A percentile compares a stretch with the other conserved stretches of the same genome.
Evolutionary conservation across 208 protist species (phyloP).

Genomic region (Acanthamoeba royreba): DNA sequence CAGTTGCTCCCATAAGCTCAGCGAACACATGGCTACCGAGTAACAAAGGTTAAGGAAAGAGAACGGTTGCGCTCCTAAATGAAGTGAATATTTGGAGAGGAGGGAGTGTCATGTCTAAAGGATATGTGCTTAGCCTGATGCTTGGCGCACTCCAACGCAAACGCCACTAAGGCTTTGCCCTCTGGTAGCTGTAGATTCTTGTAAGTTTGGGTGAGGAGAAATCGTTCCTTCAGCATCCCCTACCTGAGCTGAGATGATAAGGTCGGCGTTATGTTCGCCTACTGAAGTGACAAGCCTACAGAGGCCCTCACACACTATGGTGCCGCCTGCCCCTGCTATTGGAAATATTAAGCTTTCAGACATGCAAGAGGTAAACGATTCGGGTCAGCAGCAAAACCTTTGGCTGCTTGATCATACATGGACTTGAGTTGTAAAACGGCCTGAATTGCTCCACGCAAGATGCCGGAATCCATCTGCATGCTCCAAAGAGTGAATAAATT

Average conservation of each 20-base stretch:
- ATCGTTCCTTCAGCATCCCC: background rate
- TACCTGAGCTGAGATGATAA: slow-evolving; percentile 16
- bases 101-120: background rate
- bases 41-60: background rate
- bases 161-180: background rate
- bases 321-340: background rate
- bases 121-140: background rate
- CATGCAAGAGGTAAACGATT: too few species aligned
- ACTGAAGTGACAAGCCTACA: background rate
- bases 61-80: background rate
- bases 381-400: too few species aligned
- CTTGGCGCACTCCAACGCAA: background rate
- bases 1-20: background rate
- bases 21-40: background rate
- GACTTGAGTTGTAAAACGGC: background rate
- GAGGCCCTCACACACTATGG: background rate
- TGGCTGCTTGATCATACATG: background rate
- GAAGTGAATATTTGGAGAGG: background rate
- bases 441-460: background rate
- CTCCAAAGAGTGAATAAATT: background rate
- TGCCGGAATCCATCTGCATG: background rate
- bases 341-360: too few species aligned
- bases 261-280: background rate
- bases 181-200: background rate
- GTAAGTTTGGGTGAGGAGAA: background rate